Conservation (phyloP, 768 basidiomycete genomes). For the Naganishia onofrii region DNA sequence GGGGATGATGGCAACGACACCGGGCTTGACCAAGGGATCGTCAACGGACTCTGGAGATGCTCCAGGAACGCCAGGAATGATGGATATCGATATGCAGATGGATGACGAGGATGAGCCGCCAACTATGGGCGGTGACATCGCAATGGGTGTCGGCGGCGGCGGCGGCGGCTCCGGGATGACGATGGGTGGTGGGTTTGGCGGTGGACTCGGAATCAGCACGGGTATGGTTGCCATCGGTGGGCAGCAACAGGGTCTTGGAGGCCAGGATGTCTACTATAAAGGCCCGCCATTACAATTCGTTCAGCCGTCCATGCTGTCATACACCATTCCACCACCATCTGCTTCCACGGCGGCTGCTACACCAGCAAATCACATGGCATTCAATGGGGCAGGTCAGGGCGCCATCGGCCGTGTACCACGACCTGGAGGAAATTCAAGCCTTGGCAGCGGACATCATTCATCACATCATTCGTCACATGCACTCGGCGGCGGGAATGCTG, state of each 20-base stretch:
- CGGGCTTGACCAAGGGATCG: constrained; percentile 24
- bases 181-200: not conserved
- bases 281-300: constrained; percentile 36
- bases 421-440: constrained; percentile 7
- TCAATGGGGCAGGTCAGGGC: constrained; percentile 26
- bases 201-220: constrained; percentile 2
- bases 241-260: constrained; percentile 8
- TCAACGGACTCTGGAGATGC: constrained; percentile 34
- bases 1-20: constrained; percentile 20
- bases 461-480: constrained; percentile 29
- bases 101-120: constrained; percentile 29
- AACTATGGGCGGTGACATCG: not conserved
- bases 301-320: constrained; percentile 43
- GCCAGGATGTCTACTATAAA: constrained; percentile 13
- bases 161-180: not conserved
- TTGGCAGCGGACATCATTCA: not conserved
- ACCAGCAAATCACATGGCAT: constrained; percentile 24
- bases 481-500: constrained; percentile 30
- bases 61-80: constrained; percentile 49
- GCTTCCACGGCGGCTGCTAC: constrained; percentile 5
- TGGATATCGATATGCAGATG: constrained; percentile 52
- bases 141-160: not conserved
- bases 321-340: constrained; percentile 31
- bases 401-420: constrained; percentile 22
- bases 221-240: constrained; percentile 5